Percentiles rank a stretch among this genome's conserved stretches.
phyloP scores from a whole-genome alignment of 139 green algal genomes.

The Diplosphaera chodatii region DNA sequence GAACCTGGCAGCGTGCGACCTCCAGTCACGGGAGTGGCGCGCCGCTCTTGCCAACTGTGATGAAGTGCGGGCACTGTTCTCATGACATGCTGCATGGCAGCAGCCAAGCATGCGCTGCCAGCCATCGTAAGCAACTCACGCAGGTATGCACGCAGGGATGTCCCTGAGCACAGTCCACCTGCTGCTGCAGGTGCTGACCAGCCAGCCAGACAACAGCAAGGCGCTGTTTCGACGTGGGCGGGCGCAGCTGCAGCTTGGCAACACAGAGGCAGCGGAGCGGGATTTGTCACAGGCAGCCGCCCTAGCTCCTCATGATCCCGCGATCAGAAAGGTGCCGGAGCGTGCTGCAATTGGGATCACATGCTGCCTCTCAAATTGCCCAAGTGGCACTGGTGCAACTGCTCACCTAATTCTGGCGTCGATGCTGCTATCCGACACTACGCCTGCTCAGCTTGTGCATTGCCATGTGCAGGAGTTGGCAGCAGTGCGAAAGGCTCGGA shows the following conservation, averaged over 20 bases:
- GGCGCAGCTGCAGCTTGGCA: constrained; percentile 42
- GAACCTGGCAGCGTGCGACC: constrained; percentile 61
- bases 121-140: too few relatives aligned
- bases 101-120: too few relatives aligned
- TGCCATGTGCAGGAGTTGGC: constrained; percentile 28
- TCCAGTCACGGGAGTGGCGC: constrained; percentile 50
- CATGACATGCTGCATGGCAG: too few relatives aligned
- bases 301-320: constrained; percentile 11
- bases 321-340: constrained; percentile 3
- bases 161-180: neutral
- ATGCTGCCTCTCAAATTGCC: too few relatives aligned
- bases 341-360: too few relatives aligned
- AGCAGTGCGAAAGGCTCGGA: constrained; percentile 10
- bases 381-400: too few relatives aligned
- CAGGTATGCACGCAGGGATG: neutral
- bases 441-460: too few relatives aligned
- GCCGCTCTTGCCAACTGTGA: constrained; percentile 44
- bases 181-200: neutral
- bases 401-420: neutral
- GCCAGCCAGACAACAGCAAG: constrained; percentile 24
- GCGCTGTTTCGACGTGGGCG: constrained; percentile 65
- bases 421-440: too few relatives aligned
- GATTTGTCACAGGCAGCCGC: constrained; percentile 48
- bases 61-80: neutral
- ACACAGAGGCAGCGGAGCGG: constrained; percentile 46